phyloP scores from a whole-genome alignment of 1,284 basidiomycete species.

The Ceratobasidium sp. region DNA sequence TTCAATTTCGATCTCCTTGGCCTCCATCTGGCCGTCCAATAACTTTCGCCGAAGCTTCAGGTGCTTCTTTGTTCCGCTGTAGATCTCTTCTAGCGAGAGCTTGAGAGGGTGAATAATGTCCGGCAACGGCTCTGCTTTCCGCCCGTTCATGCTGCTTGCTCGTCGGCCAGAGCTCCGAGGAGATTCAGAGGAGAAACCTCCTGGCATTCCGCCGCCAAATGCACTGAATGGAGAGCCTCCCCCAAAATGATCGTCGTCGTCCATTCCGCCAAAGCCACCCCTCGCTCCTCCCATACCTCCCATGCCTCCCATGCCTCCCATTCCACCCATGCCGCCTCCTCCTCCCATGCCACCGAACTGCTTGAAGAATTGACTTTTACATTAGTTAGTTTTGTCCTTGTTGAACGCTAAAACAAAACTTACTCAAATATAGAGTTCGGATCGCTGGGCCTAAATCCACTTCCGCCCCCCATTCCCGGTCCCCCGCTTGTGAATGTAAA shows the following conservation, averaged over 20 bases:
- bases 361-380: constrained; percentile 70
- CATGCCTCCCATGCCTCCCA: constrained; percentile 55
- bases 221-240: constrained; percentile 51
- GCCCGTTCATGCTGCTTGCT: constrained; percentile 31
- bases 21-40: constrained; percentile 77
- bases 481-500: constrained; percentile 67
- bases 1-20: constrained; percentile 90
- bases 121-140: constrained; percentile 47
- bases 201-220: constrained; percentile 63
- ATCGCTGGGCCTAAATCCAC: constrained; percentile 77
- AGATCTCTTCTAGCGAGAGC: constrained; percentile 90
- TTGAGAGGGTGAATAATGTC: constrained; percentile 88
- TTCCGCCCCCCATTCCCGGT: constrained; percentile 53
- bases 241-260: constrained; percentile 59
- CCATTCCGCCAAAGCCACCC: constrained; percentile 48
- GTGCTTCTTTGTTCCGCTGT: constrained; percentile 85
- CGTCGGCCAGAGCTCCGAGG: constrained; percentile 45
- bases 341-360: constrained; percentile 48
- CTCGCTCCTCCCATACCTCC: constrained; percentile 55
- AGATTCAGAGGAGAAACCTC: constrained; percentile 50
- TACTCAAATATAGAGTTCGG: constrained; percentile 92
- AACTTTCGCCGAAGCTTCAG: constrained; percentile 86
- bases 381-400: constrained; percentile 44
- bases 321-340: constrained; percentile 56
- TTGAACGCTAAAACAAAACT: constrained; percentile 50